Evolutionary conservation across 1,284 basidiomycete genomes (phyloP), one percentile per base, ranked within the genome.

Genomic region (Coniferiporia sulphurascens): DNA sequence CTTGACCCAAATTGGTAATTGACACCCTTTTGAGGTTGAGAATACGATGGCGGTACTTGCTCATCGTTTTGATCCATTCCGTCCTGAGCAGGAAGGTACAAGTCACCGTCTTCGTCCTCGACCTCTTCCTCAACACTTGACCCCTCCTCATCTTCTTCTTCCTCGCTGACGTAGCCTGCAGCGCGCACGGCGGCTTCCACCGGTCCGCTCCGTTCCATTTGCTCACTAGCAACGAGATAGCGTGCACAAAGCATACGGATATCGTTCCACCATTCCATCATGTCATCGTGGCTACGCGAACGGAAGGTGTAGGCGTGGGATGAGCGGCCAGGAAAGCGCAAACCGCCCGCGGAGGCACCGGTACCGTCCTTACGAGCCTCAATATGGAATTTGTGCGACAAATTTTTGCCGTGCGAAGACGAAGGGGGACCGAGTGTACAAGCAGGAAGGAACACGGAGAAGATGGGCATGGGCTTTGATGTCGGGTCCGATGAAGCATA

Each of bases 181-280:
- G 86, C 82, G 59, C 95, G 81, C 35, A 99, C 96, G 52, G 95
- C 95, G 22, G 94, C 93, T 48, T 91, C 91, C 17, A 99, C 91
- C 9, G 93, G 94, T 4, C 97, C 96, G 53, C 87, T 87, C 56
- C 96, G 80, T 76, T 98, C 93, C 78, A 98, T 92, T 71, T 88
- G 84, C 78, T 98, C 96, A 64, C 89, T 92, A 54, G 95, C 93
- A 58, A 98, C 94, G 59, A 99, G 83, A 74, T 98, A 99, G 65
- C 96, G 80, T 61, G 95, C 95, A 70, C 93, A 95, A 60, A 99
- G 81, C 93, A 98, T 97, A 67, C 95, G 81, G 58, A 97, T 81
- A 73, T 98, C 97, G 74, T 98, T 98, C 96, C 97, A 99, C 91
- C 97, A 98, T 76, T 98, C 96, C 93, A 98, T 95, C 92, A 98